These are phyloP conservation scores for Rosa multiflora DNA, from an alignment of 306 rosid species.

Conservation along the genomic window DNA sequence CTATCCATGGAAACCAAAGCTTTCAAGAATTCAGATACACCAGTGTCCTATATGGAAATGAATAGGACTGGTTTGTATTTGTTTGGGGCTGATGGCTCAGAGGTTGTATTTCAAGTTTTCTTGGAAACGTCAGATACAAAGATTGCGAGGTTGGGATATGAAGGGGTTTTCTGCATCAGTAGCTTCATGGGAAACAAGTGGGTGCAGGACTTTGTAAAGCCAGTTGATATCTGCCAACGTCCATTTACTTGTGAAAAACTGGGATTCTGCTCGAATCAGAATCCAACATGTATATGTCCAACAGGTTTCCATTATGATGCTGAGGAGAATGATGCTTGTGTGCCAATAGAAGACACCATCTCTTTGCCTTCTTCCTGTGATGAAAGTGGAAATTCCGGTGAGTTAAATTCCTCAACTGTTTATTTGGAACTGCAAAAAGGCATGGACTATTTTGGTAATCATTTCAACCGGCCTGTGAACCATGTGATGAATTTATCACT, in stretches of 20 bases:
- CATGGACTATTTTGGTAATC: constrained; percentile 21
- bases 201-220: constrained; percentile 14
- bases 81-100: constrained; percentile 1
- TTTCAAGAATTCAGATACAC: background rate
- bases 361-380: constrained; percentile 21
- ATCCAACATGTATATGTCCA: constrained; percentile 12
- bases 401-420: constrained; percentile 8
- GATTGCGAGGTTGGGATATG: constrained; percentile 13
- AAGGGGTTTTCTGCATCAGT: constrained; percentile 9
- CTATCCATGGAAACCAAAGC: constrained; percentile 7
- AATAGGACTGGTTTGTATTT: constrained; percentile 15
- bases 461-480: constrained; percentile 7
- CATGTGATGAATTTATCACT: background rate
- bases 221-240: constrained; percentile 14
- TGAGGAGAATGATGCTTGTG: background rate
- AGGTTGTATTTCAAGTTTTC: constrained; percentile 1
- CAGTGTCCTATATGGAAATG: constrained; percentile 15
- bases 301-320: background rate
- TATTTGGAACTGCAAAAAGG: constrained; percentile 10
- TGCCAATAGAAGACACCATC: background rate
- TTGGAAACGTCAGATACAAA: background rate
- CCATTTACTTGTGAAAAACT: constrained; percentile 19
- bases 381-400: background rate
- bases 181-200: background rate
- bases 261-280: constrained; percentile 6